Percentiles rank a stretch among this genome's conserved stretches.
Evolutionary conservation across 2,329 filamentous ascomycete genomes (phyloP).

Genomic region (Trichoderma arundinaceum): DNA sequence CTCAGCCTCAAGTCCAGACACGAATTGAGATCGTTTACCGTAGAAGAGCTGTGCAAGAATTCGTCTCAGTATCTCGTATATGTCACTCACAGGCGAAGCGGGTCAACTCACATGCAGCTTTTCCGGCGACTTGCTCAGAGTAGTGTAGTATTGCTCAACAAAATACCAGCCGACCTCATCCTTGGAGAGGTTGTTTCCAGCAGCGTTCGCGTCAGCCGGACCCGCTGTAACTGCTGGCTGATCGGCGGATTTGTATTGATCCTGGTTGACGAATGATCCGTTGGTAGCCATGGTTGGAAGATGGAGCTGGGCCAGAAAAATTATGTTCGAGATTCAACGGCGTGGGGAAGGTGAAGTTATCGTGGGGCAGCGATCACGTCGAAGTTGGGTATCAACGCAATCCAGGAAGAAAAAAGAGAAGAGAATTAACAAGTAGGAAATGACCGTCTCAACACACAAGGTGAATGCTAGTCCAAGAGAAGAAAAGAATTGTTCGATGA

Average conservation of each 20-base stretch:
- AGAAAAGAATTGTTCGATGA: conserved; percentile 32
- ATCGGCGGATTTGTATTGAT: conserved; percentile 50
- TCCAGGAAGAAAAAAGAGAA: conserved; percentile 7
- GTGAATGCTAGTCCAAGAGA: conserved; percentile 32
- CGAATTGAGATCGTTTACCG: conserved; percentile 92
- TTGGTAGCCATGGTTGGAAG: conserved; percentile 59
- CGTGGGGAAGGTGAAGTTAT: conserved; percentile 27
- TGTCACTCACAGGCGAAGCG: background rate
- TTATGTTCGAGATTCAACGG: conserved; percentile 16
- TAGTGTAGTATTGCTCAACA: conserved; percentile 99
- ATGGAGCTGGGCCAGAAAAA: conserved; percentile 24
- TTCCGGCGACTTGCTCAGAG: conserved; percentile 89
- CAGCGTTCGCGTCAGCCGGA: conserved; percentile 43
- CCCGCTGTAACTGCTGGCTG: conserved; percentile 47
- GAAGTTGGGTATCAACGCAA: conserved; percentile 34
- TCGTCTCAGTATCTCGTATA: conserved; percentile 4
- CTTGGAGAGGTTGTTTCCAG: conserved; percentile 65
- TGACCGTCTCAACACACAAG: conserved; percentile 24
- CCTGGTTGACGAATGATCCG: conserved; percentile 57
- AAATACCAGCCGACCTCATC: conserved; percentile 99
- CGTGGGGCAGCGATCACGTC: conserved; percentile 32
- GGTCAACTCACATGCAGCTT: conserved; percentile 75
- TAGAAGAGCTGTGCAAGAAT: conserved; percentile 74
- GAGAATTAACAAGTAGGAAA: conserved; percentile 16
- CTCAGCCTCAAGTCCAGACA: conserved; percentile 89